Evolutionary conservation across 2,329 filamentous ascomycete species (phyloP), one percentile per base, ranked within the genome.

Genomic region (Aureobasidium sp.): DNA sequence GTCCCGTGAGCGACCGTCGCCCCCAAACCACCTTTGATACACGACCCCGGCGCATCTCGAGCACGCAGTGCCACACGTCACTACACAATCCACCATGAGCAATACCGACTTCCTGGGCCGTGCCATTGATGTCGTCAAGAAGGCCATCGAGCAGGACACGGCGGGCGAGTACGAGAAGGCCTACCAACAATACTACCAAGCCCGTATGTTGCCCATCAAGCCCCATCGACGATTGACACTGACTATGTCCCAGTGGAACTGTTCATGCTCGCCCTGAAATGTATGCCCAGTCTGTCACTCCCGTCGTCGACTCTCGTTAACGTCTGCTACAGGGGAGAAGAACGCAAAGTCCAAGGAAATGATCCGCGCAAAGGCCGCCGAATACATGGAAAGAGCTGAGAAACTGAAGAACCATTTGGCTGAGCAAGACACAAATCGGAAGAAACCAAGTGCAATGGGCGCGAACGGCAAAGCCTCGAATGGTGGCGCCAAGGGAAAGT

Each of bases 301-400:
- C 8, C 19, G 7, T 16, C 27, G 6, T 17, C 14, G 25, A 7
- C 27, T 6, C 12, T 14, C 7, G 29, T 58, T 56, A 53, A 61
- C 62, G 65, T n/a, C 44, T 63, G 45, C 17, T n/a, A 24, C 37
- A 71, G 70, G 70, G 91, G 93, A 98, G 76, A 98, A 97, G 80
- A 97, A 96, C 74, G 84, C 87, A 59, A 91, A 90, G 63, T 90
- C 89, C 59, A 97, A 97, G 77, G 90, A 94, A 68, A 95, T 95
- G 81, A 96, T 98, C 70, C 86, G 93, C 62, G 83, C 87, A 63
- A 97, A 97, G 76, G 90, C 90, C 17, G 87, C 79, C 63, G 91
- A 96, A 68, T 98, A 98, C 77, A 95, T 98, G 86, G 91, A 96
- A 72, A 88, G 93, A 58, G 93, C 93, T 59, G 93, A 98, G 76